Percentiles rank a stretch among this genome's conserved stretches.
phyloP scores from a whole-genome alignment of 768 basidiomycete genomes.

The Filobasidium wieringae region DNA sequence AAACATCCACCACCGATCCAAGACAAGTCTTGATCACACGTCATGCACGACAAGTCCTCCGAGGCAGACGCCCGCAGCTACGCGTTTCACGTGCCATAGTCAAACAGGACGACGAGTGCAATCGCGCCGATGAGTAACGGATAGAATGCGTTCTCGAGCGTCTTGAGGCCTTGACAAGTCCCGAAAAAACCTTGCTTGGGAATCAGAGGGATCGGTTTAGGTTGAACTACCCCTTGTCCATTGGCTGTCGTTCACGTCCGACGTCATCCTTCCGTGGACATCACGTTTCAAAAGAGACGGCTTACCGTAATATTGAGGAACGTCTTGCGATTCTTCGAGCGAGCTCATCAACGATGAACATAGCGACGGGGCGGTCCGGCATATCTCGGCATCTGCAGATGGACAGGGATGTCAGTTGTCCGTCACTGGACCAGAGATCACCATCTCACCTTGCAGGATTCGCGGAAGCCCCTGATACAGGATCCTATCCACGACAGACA shows the following conservation, averaged over 20 bases:
- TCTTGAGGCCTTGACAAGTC: conserved; percentile 10
- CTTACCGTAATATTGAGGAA: too few relatives aligned
- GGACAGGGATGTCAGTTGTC: neutral
- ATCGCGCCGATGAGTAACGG: conserved; percentile 36
- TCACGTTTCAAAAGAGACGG: conserved; percentile 1
- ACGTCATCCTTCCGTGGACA: neutral
- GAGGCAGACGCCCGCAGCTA: too few relatives aligned
- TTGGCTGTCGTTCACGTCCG: neutral
- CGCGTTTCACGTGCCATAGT: conserved; percentile 33
- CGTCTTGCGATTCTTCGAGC: too few relatives aligned
- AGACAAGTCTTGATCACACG: too few relatives aligned
- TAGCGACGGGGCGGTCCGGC: neutral
- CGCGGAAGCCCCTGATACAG: too few relatives aligned
- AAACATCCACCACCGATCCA: too few relatives aligned
- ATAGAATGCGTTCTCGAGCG: conserved; percentile 35
- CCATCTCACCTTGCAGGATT: too few relatives aligned
- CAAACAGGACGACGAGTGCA: conserved; percentile 34
- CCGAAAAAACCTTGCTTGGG: conserved; percentile 9
- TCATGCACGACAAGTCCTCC: too few relatives aligned
- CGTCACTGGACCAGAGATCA: too few relatives aligned
- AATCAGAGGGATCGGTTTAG: conserved; percentile 12
- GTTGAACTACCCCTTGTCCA: conserved; percentile 1
- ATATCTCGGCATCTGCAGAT: neutral
- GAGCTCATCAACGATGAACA: too few relatives aligned
- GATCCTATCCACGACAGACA: too few relatives aligned